Conservation (phyloP, 805 yeast species). For the Ogataea polymorpha region DNA sequence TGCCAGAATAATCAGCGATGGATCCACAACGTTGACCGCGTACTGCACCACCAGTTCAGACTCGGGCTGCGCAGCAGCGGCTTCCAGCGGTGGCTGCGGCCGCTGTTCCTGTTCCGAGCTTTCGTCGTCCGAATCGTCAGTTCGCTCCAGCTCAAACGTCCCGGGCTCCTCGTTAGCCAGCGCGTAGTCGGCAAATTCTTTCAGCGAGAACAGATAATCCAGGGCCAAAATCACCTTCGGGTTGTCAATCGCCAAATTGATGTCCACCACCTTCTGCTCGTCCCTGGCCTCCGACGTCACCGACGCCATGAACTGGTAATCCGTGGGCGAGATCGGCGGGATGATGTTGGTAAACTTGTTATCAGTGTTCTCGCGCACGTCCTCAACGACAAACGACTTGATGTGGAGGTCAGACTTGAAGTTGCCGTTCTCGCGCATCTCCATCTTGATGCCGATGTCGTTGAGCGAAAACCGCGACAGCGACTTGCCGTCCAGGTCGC, state of each 20-base stretch:
- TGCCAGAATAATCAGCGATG: constrained; percentile 76
- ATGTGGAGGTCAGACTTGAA: constrained; percentile 60
- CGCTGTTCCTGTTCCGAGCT: background rate
- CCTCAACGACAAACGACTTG: constrained; percentile 74
- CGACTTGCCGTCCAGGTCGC: constrained; percentile 37
- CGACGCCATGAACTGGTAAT: constrained; percentile 67
- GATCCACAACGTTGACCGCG: constrained; percentile 62
- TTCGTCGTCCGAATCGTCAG: background rate
- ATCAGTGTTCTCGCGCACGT: constrained; percentile 56
- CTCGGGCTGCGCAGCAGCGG: constrained; percentile 1
- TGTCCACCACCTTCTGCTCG: constrained; percentile 39
- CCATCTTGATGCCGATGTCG: constrained; percentile 49
- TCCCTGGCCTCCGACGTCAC: constrained; percentile 42
- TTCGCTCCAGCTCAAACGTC: constrained; percentile 14
- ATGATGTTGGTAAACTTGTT: constrained; percentile 79
- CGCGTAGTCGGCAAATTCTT: constrained; percentile 57
- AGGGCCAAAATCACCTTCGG: constrained; percentile 81
- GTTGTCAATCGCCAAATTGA: constrained; percentile 67
- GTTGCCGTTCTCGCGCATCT: constrained; percentile 51
- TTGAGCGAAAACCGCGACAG: constrained; percentile 60
- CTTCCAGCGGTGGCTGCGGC: constrained; percentile 8
- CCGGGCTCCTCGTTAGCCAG: constrained; percentile 15
- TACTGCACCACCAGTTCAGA: constrained; percentile 11
- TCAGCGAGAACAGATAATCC: constrained; percentile 79
- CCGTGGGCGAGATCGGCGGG: constrained; percentile 61